Percentiles rank a stretch among this genome's conserved stretches.
These are phyloP conservation scores for Chlamydomonas sp. DNA, from an alignment of 139 green algal genomes.

Conservation along the genomic window DNA sequence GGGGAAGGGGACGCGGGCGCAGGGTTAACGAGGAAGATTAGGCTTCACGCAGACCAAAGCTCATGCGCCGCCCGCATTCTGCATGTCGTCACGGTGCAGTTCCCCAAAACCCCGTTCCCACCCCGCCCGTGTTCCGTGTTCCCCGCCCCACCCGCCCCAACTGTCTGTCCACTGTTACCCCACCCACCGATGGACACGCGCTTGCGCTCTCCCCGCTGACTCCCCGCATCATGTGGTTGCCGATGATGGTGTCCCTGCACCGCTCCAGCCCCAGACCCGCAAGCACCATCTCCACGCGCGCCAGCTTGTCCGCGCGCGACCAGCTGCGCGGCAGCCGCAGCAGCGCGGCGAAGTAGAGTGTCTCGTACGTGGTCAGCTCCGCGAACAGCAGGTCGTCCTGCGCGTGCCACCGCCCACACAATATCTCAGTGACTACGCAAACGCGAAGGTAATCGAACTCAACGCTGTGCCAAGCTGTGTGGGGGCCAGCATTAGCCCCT, in stretches of 20 bases:
- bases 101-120: background rate
- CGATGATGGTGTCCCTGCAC: conserved; percentile 92
- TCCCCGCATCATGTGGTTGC: conserved; percentile 50
- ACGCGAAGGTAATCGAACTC: no score
- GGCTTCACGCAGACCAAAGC: no score
- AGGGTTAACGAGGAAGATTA: background rate
- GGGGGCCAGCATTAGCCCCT: background rate
- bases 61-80: no score
- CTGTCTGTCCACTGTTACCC: background rate
- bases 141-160: background rate
- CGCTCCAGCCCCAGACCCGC: conserved; percentile 73
- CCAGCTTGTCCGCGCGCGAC: conserved; percentile 65
- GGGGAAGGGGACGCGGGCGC: background rate
- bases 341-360: conserved; percentile 84
- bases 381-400: conserved; percentile 93
- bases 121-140: background rate
- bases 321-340: conserved; percentile 83
- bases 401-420: background rate
- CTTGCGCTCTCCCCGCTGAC: conserved; percentile 93
- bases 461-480: no score
- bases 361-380: conserved; percentile 83
- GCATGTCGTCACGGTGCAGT: background rate
- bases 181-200: conserved; percentile 75
- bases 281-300: conserved; percentile 80
- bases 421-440: no score